phyloP scores from a whole-genome alignment of 805 yeast species.

The Zygosaccharomyces pseudorouxii region DNA sequence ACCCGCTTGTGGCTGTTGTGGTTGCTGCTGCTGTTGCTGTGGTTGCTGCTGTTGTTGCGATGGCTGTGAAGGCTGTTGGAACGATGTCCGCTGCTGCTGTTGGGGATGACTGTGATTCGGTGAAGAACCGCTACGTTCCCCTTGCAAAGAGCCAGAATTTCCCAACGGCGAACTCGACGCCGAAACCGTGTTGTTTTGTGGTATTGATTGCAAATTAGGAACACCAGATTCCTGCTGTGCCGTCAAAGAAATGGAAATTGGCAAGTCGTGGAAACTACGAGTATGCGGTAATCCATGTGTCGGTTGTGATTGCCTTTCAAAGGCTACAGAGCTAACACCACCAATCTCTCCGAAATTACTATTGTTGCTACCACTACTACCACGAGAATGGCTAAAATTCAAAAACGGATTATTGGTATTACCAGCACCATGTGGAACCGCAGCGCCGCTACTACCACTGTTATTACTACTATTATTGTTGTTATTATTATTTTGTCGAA shows the following conservation, averaged over 20 bases:
- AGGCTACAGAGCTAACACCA: neutral
- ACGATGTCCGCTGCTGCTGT: neutral
- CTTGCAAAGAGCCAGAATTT: conserved; percentile 8
- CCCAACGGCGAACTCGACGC: conserved; percentile 15
- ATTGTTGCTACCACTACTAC: neutral
- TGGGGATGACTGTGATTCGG: conserved; percentile 3
- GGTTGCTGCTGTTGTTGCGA: neutral
- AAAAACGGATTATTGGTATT: conserved; percentile 5
- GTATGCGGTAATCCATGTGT: conserved; percentile 10
- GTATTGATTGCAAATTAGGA: conserved; percentile 4
- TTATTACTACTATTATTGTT: neutral
- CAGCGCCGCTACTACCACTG: conserved; percentile 4
- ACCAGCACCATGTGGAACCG: neutral
- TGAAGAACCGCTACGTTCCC: conserved; percentile 2
- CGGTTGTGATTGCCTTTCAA: conserved; percentile 1
- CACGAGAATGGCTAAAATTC: conserved; percentile 2
- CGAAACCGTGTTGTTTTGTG: conserved; percentile 10
- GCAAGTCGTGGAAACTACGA: conserved; percentile 14
- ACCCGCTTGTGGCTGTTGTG: conserved; percentile 2
- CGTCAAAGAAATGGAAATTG: conserved; percentile 21
- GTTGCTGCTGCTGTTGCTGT: conserved; percentile 4
- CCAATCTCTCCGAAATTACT: neutral
- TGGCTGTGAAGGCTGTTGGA: neutral
- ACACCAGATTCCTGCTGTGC: conserved; percentile 9
- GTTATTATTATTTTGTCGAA: conserved; percentile 19